A percentile compares a stretch with the other conserved stretches of the same genome.
These are phyloP conservation scores for Fusarium albidum DNA, from an alignment of 2,329 filamentous ascomycete species.

Conservation along the genomic window DNA sequence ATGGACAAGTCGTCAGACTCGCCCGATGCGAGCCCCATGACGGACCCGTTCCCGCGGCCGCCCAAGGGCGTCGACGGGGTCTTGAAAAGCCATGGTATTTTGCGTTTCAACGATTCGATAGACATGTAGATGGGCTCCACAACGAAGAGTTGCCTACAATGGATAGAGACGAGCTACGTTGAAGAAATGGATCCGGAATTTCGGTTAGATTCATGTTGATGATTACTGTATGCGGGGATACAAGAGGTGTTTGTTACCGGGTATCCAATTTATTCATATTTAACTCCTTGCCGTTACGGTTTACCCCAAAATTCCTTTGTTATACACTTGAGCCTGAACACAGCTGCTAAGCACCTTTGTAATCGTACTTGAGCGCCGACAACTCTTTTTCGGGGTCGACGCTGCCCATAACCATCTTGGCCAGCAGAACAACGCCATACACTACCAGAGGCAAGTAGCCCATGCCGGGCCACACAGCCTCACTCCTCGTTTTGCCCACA, in stretches of 20 bases:
- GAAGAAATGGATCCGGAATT: constrained; percentile 13
- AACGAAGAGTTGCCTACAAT: constrained; percentile 35
- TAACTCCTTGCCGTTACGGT: neutral
- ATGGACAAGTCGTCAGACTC: constrained; percentile 79
- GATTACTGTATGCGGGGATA: neutral
- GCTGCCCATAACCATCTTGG: constrained; percentile 71
- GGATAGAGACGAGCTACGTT: constrained; percentile 27
- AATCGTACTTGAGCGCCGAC: constrained; percentile 68
- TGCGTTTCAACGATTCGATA: constrained; percentile 94
- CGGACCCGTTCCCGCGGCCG: constrained; percentile 65
- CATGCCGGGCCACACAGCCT: constrained; percentile 52
- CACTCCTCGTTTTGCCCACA: constrained; percentile 44
- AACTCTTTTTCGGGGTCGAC: constrained; percentile 75
- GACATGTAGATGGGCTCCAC: constrained; percentile 62
- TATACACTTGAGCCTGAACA: neutral
- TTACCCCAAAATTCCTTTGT: neutral
- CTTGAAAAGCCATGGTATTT: constrained; percentile 83
- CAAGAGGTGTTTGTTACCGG: constrained; percentile 3
- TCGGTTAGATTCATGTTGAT: constrained; percentile 12
- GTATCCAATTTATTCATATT: neutral
- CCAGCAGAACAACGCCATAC: constrained; percentile 66
- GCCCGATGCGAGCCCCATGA: constrained; percentile 49
- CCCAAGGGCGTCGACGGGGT: constrained; percentile 89
- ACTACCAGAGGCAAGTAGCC: constrained; percentile 64
- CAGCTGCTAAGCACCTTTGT: constrained; percentile 67